phyloP scores from a whole-genome alignment of 1,139 yeast genomes.

The Chernovozyma sophiae-reginae region DNA sequence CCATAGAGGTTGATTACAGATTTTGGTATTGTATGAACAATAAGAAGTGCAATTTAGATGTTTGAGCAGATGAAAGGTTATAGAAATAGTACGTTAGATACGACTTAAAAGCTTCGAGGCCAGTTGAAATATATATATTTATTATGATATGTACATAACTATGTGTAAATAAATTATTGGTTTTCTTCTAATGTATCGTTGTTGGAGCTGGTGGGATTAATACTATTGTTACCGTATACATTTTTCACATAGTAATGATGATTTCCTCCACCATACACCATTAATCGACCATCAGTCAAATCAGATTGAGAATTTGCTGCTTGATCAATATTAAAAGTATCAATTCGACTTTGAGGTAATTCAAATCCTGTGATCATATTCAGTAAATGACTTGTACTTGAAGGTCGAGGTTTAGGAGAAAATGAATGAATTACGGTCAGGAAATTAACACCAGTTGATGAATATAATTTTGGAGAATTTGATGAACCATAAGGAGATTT shows the following conservation, averaged over 20 bases:
- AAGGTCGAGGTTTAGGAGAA: slow-evolving; percentile 9
- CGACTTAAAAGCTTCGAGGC: no score
- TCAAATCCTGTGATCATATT: slow-evolving; percentile 3
- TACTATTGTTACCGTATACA: slow-evolving; percentile 3
- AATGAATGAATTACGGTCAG: slow-evolving; percentile 8
- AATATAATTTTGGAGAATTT: slow-evolving; percentile 5
- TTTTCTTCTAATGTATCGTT: no score
- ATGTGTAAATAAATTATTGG: no score
- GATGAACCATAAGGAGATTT: slow-evolving; percentile 6
- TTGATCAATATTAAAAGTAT: slow-evolving; percentile 6
- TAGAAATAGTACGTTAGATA: no score
- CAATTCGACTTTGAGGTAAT: slow-evolving; percentile 8
- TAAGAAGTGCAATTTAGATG: no score
- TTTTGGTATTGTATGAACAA: no score
- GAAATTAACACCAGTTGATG: slow-evolving; percentile 6
- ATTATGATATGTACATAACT: no score
- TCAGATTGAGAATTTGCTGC: neutral
- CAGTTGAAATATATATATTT: no score
- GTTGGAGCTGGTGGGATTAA: no score
- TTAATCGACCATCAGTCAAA: slow-evolving; percentile 7
- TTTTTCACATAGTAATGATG: slow-evolving; percentile 40
- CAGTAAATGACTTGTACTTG: slow-evolving; percentile 1
- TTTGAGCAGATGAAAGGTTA: no score
- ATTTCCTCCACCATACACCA: slow-evolving; percentile 38
- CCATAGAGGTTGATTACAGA: no score